A percentile compares a stretch with the other conserved stretches of the same genome.
These are phyloP conservation scores for Naematelia encephala DNA, from an alignment of 768 basidiomycete genomes.

Conservation along the genomic window DNA sequence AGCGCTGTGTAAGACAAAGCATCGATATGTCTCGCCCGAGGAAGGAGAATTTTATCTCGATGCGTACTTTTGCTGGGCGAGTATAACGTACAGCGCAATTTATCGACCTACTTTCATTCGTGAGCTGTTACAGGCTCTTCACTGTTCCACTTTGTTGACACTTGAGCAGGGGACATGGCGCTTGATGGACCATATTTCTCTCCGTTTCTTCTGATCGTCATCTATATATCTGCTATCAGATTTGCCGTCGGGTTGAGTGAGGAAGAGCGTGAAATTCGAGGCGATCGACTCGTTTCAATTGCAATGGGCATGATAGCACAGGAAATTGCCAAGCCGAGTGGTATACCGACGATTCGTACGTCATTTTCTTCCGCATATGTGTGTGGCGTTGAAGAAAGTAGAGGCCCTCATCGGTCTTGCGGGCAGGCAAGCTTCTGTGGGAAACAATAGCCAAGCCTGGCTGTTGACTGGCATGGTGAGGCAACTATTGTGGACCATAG, in stretches of 20 bases:
- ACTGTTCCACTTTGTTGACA: constrained; percentile 3
- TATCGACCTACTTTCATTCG: background rate
- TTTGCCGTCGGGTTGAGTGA: background rate
- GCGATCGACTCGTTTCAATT: background rate
- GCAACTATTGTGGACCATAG: background rate
- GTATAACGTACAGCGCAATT: background rate
- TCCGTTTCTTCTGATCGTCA: constrained; percentile 11
- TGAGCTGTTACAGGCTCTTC: constrained; percentile 3
- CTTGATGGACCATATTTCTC: constrained; percentile 12
- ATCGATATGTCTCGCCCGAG: constrained; percentile 16
- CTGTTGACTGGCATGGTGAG: constrained; percentile 7
- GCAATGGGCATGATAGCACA: constrained; percentile 2
- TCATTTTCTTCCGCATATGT: background rate
- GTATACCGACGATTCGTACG: constrained; percentile 1
- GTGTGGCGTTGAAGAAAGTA: background rate
- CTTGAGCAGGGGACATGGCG: constrained; percentile 9
- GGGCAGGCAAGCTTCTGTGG: constrained; percentile 2
- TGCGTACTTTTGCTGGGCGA: constrained; percentile 8
- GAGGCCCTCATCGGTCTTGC: background rate
- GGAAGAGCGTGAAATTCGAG: background rate
- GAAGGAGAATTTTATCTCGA: constrained; percentile 6
- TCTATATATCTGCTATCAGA: constrained; percentile 9
- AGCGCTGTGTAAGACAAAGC: constrained; percentile 3
- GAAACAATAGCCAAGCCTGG: constrained; percentile 10
- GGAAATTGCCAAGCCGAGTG: background rate